Conservation (phyloP, 2,329 filamentous ascomycete species). For the Diaporthe caulivora region DNA sequence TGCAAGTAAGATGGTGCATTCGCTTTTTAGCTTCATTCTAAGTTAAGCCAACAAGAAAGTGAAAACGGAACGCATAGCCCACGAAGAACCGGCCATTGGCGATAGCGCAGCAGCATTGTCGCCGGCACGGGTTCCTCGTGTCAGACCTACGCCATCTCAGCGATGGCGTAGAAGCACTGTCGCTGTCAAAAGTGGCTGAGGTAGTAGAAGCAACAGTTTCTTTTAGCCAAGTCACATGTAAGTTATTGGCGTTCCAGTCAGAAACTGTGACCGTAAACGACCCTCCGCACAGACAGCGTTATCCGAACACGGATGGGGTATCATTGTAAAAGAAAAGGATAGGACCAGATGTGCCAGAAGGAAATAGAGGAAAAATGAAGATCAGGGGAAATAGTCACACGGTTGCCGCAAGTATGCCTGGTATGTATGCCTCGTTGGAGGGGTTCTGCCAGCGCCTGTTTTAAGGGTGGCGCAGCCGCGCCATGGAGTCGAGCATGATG, state of each 20-base stretch:
- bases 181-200: slow-evolving; percentile 60
- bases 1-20: neutral
- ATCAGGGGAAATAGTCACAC: slow-evolving; percentile 43
- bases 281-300: slow-evolving; percentile 56
- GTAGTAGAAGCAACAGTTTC: slow-evolving; percentile 25
- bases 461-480: slow-evolving; percentile 42
- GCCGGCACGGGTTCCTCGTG: slow-evolving; percentile 56
- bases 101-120: slow-evolving; percentile 70
- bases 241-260: neutral
- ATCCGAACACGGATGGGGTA: slow-evolving; percentile 68
- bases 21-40: neutral
- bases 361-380: slow-evolving; percentile 38
- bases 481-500: slow-evolving; percentile 50
- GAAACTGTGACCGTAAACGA: slow-evolving; percentile 42
- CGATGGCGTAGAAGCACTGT: slow-evolving; percentile 69
- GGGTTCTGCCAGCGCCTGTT: neutral
- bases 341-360: slow-evolving; percentile 41
- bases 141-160: slow-evolving; percentile 63
- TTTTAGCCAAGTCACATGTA: slow-evolving; percentile 38
- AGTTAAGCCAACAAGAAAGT: slow-evolving; percentile 15
- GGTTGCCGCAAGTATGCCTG: neutral
- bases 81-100: slow-evolving; percentile 44
- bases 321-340: slow-evolving; percentile 56
- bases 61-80: slow-evolving; percentile 36
- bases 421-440: neutral